These are phyloP conservation scores for Neoarthrinium moseri DNA, from an alignment of 2,329 filamentous ascomycete species.

Conservation along the genomic window DNA sequence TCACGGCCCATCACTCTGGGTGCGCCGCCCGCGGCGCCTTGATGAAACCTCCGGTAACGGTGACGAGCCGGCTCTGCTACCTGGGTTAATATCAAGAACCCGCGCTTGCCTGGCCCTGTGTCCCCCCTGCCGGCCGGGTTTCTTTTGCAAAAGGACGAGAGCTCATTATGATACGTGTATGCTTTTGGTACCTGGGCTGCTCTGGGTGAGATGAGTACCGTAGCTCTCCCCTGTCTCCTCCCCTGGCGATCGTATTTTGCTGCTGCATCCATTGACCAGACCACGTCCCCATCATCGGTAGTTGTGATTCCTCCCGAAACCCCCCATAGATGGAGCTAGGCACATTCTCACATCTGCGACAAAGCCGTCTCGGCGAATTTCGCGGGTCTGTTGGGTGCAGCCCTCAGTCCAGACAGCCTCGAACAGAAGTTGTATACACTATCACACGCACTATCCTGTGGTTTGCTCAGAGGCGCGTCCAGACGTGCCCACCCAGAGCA, in stretches of 20 bases:
- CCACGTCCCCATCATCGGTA: not conserved
- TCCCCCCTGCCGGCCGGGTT: not conserved
- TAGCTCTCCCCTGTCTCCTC: not conserved
- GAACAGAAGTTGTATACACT: too few relatives aligned
- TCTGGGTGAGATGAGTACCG: not conserved
- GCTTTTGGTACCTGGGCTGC: not conserved
- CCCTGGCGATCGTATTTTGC: conserved; percentile 10
- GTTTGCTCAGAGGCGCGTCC: too few relatives aligned
- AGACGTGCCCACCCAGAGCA: too few relatives aligned
- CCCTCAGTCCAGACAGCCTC: too few relatives aligned
- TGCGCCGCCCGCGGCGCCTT: not conserved
- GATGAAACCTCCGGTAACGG: conserved; percentile 8
- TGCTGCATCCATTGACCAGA: conserved; percentile 1
- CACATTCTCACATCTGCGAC: too few relatives aligned
- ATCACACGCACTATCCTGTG: too few relatives aligned
- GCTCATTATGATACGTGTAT: not conserved
- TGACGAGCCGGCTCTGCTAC: not conserved
- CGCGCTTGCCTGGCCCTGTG: conserved; percentile 5
- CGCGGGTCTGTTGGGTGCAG: too few relatives aligned
- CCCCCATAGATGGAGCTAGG: too few relatives aligned
- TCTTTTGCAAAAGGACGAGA: too few relatives aligned
- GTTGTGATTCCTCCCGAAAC: too few relatives aligned
- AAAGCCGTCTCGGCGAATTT: too few relatives aligned
- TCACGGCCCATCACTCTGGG: not conserved
- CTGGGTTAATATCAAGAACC: conserved; percentile 1